phyloP scores from a whole-genome alignment of 2,329 filamentous ascomycete genomes.

The Tolypocladium inflatum region DNA sequence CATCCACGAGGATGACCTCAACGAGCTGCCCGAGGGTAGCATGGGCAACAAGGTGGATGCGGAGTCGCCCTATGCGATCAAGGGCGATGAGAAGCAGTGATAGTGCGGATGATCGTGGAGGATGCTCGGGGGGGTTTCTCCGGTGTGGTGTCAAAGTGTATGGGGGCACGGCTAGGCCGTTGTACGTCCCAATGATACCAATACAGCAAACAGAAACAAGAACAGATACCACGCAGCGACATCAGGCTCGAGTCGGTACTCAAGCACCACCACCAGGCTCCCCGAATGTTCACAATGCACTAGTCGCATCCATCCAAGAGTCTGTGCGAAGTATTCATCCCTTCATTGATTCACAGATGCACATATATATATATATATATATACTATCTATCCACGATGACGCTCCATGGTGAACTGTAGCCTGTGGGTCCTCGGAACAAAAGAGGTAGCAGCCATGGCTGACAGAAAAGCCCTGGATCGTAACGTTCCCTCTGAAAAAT shows the following conservation, averaged over 20 bases:
- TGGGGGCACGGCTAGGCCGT: too few species aligned
- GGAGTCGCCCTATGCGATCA: conserved; percentile 5
- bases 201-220: neutral
- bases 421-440: too few species aligned
- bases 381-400: neutral
- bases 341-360: neutral
- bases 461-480: neutral
- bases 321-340: neutral
- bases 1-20: conserved; percentile 56
- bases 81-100: neutral
- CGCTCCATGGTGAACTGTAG: neutral
- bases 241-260: neutral
- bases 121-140: neutral
- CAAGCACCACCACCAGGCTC: neutral
- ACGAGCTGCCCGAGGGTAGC: conserved; percentile 40
- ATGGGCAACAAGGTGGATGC: conserved; percentile 14
- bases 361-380: neutral
- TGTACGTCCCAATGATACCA: neutral
- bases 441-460: neutral
- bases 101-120: neutral
- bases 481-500: neutral
- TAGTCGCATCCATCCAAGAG: neutral
- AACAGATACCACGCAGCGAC: neutral
- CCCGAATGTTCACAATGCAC: neutral
- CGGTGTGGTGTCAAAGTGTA: neutral